Conservation (phyloP, 2,329 filamentous ascomycete genomes). For the Parafenestella ontariensis region DNA sequence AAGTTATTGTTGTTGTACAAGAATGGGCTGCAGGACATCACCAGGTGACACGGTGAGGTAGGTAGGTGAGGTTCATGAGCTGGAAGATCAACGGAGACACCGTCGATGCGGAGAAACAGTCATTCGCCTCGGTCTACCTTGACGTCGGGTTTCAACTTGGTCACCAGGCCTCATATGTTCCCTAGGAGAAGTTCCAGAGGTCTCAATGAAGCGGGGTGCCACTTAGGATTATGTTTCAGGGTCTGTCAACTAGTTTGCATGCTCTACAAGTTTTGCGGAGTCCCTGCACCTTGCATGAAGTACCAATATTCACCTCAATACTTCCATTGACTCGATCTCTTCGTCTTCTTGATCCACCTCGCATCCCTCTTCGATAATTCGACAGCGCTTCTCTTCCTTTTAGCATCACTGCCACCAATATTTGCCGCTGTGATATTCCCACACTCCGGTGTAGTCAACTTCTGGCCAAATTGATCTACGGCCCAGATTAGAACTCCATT, state of each 20-base stretch:
- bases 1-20: background rate
- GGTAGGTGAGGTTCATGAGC: background rate
- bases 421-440: conserved; percentile 41
- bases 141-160: background rate
- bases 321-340: conserved; percentile 7
- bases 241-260: no score
- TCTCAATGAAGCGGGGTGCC: background rate
- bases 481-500: conserved; percentile 73
- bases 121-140: background rate
- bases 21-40: background rate
- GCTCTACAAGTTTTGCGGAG: no score
- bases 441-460: conserved; percentile 61
- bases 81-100: background rate
- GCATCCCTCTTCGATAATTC: conserved; percentile 40
- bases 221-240: no score
- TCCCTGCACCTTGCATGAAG: no score
- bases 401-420: conserved; percentile 17
- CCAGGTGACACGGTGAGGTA: no score
- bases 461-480: conserved; percentile 66
- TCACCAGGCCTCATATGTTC: background rate
- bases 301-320: no score
- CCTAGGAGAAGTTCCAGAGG: background rate
- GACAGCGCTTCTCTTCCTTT: conserved; percentile 41
- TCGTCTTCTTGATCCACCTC: conserved; percentile 39
- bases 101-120: background rate